phyloP scores from a whole-genome alignment of 345 rosid genomes.

The Hibiscus trionum region DNA sequence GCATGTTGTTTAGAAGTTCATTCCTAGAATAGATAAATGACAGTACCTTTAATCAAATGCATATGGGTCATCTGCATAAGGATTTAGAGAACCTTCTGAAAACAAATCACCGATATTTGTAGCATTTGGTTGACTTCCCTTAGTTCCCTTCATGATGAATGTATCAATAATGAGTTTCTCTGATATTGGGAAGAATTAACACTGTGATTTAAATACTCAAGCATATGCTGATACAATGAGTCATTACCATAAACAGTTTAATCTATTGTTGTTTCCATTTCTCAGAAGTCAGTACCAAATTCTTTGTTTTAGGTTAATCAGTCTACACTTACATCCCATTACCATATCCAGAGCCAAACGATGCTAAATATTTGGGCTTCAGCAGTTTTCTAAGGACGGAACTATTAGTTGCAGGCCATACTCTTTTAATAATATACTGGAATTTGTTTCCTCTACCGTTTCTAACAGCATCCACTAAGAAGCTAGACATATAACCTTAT shows the following conservation, averaged over 20 bases:
- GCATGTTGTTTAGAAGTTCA: neutral
- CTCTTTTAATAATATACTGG: neutral
- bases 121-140: conserved; percentile 31
- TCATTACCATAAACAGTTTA: neutral
- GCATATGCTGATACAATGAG: neutral
- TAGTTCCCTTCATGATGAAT: conserved; percentile 36
- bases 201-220: no score
- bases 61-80: conserved; percentile 90
- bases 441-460: conserved; percentile 2
- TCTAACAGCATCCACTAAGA: neutral
- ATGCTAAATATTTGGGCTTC: neutral
- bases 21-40: neutral
- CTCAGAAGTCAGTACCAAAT: neutral
- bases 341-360: neutral
- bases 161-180: neutral
- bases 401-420: neutral
- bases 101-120: conserved; percentile 89
- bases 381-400: neutral
- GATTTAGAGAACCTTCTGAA: conserved; percentile 85
- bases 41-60: conserved; percentile 62
- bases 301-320: neutral
- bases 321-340: neutral
- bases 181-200: neutral
- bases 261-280: neutral
- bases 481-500: conserved; percentile 2